These are phyloP conservation scores for Eucalyptus sp. DNA, from an alignment of 345 rosid species.

Conservation along the genomic window DNA sequence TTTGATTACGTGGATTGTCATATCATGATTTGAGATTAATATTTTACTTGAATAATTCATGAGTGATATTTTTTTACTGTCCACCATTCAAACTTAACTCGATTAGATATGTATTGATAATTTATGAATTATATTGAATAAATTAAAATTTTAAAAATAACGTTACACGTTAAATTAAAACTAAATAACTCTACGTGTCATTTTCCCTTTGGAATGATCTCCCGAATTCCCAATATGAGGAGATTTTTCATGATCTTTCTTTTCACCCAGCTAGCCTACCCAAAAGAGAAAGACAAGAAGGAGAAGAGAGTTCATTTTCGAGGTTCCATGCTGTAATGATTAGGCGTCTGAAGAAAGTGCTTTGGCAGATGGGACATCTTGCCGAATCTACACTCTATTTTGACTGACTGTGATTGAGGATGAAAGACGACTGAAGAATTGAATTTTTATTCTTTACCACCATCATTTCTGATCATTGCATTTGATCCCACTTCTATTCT, in stretches of 20 bases:
- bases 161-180: no score
- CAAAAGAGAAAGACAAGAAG: not conserved
- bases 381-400: not conserved
- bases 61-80: not conserved
- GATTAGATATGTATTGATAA: accelerated
- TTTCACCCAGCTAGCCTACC: not conserved
- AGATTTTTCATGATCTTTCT: not conserved
- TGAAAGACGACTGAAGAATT: not conserved
- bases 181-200: accelerated
- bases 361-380: not conserved
- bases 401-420: not conserved
- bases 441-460: not conserved
- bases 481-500: not conserved
- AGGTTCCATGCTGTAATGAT: not conserved
- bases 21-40: not conserved
- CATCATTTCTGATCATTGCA: not conserved
- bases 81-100: not conserved
- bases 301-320: not conserved
- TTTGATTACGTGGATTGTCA: not conserved
- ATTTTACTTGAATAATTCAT: not conserved
- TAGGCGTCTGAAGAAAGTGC: not conserved
- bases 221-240: not conserved
- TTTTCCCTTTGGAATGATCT: not conserved
- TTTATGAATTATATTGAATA: accelerated
- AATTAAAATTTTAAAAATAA: not conserved